Conservation (phyloP, 768 basidiomycete species). For the Lactarius evosmus region DNA sequence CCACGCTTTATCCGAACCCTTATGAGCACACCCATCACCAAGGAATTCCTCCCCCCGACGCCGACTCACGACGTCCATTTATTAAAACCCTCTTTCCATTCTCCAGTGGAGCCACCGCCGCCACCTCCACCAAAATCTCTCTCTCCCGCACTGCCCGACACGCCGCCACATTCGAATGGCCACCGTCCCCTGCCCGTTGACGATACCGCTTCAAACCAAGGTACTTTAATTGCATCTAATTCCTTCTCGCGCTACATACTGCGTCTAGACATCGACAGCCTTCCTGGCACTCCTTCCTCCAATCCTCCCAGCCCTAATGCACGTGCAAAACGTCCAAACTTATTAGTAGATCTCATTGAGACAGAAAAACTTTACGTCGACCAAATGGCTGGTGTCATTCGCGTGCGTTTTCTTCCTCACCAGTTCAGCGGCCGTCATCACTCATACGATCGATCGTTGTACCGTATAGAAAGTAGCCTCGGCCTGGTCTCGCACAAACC, state of each 20-base stretch:
- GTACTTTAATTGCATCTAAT: neutral
- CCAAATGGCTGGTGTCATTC: conserved; percentile 82
- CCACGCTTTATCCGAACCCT: conserved; percentile 25
- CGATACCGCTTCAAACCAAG: conserved; percentile 8
- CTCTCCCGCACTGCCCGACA: conserved; percentile 16
- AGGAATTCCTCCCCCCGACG: conserved; percentile 33
- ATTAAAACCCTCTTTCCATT: neutral
- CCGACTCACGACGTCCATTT: neutral
- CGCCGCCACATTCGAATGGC: conserved; percentile 11
- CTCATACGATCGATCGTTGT: neutral
- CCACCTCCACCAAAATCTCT: conserved; percentile 28
- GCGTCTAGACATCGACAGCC: conserved; percentile 17
- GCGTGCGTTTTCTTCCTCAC: conserved; percentile 51
- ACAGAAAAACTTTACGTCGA: conserved; percentile 93
- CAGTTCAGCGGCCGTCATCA: conserved; percentile 7
- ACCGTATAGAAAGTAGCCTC: conserved; percentile 80
- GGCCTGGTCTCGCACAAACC: conserved; percentile 95
- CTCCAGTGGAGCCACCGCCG: neutral
- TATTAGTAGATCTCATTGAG: conserved; percentile 87
- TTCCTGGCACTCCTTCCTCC: conserved; percentile 22
- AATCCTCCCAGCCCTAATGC: conserved; percentile 36
- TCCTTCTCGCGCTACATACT: neutral
- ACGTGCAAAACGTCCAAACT: conserved; percentile 68
- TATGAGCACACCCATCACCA: conserved; percentile 28
- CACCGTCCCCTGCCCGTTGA: conserved; percentile 28